These are phyloP conservation scores for Sporothrix curviconia DNA, from an alignment of 2,329 filamentous ascomycete species.

Conservation along the genomic window DNA sequence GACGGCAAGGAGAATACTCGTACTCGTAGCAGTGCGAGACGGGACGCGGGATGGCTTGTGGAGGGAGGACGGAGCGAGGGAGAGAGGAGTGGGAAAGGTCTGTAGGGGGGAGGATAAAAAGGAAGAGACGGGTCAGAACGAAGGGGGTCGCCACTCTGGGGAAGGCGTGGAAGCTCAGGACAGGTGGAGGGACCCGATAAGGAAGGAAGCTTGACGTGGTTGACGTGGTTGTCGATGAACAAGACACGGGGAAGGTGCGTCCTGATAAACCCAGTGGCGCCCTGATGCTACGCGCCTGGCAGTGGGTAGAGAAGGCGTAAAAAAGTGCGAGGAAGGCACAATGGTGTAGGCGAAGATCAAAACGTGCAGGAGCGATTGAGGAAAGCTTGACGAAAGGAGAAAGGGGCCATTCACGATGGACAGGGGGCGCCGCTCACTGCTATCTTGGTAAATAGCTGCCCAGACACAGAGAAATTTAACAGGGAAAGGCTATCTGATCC, in stretches of 20 bases:
- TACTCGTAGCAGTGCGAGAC: neutral
- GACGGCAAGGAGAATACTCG: constrained; percentile 2
- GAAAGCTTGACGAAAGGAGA: constrained; percentile 1
- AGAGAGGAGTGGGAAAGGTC: neutral
- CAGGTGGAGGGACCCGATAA: neutral
- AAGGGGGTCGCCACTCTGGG: neutral
- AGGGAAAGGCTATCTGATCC: constrained; percentile 1
- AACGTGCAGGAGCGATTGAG: neutral
- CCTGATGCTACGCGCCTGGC: too few relatives aligned
- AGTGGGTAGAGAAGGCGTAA: too few relatives aligned
- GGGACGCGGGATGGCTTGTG: neutral
- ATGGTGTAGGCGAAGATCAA: neutral
- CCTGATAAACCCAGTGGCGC: too few relatives aligned
- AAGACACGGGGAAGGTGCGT: too few relatives aligned
- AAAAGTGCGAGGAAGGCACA: neutral
- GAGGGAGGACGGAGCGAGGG: neutral
- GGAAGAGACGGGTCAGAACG: neutral
- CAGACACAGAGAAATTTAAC: neutral
- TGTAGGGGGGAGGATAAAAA: neutral
- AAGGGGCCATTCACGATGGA: neutral
- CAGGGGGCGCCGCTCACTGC: neutral
- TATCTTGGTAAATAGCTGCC: neutral
- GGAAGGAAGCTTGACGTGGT: too few relatives aligned
- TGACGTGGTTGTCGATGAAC: too few relatives aligned
- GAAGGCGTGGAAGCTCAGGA: neutral